These are phyloP conservation scores for Kodamaea leandrae DNA, from an alignment of 805 yeast species.

Conservation along the genomic window DNA sequence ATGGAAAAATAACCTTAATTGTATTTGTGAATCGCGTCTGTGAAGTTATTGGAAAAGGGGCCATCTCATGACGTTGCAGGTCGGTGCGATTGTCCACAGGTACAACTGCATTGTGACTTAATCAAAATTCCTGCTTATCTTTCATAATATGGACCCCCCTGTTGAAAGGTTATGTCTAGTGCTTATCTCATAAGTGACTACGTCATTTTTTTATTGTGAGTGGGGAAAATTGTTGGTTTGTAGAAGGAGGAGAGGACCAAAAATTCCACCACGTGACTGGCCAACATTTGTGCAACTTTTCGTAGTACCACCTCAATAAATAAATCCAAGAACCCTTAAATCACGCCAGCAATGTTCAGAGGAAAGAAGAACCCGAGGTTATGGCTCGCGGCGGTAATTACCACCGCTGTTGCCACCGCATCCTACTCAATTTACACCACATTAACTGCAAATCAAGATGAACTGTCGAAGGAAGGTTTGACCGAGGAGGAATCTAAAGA, in stretches of 20 bases:
- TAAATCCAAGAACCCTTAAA: not conserved
- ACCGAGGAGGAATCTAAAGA: constrained; percentile 5
- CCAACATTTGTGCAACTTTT: no score
- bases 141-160: no score
- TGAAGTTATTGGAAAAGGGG: no score
- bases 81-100: no score
- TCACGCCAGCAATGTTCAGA: constrained; percentile 1
- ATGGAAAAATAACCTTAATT: no score
- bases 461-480: not conserved
- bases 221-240: not conserved
- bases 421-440: constrained; percentile 33
- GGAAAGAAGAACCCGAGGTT: constrained; percentile 11
- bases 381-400: constrained; percentile 34
- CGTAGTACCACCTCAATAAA: not conserved
- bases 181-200: no score
- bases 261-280: not conserved
- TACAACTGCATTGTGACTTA: no score
- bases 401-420: constrained; percentile 33
- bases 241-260: not conserved
- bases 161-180: no score
- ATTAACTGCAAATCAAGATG: constrained; percentile 8
- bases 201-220: no score
- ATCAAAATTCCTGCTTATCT: no score
- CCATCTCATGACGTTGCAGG: no score
- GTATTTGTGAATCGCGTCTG: no score